Conservation (phyloP, 1,139 yeast genomes). For the Yamadazyma atlantica region DNA sequence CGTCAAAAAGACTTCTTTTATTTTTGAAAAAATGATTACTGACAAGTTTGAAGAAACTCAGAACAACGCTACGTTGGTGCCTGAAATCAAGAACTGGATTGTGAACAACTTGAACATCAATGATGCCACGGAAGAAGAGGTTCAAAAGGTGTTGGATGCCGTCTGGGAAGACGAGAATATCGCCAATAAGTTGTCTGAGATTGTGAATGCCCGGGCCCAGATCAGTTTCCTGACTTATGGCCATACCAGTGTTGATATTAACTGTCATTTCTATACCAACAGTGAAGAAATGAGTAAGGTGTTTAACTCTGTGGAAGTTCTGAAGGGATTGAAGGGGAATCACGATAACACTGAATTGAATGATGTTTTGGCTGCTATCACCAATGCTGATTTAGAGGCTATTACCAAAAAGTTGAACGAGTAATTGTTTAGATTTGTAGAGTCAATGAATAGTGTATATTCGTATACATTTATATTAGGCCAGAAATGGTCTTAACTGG, state of each 20-base stretch:
- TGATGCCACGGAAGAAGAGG: constrained; percentile 53
- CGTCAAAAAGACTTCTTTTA: constrained; percentile 74
- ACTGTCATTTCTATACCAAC: constrained; percentile 73
- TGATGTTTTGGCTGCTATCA: constrained; percentile 56
- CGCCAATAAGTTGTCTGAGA: constrained; percentile 21
- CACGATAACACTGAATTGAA: constrained; percentile 87
- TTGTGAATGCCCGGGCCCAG: constrained; percentile 70
- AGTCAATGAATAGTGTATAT: background rate
- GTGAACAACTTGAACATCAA: constrained; percentile 58
- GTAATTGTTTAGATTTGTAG: background rate
- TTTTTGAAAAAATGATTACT: constrained; percentile 37
- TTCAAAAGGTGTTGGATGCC: constrained; percentile 28
- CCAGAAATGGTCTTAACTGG: background rate
- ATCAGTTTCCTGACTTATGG: constrained; percentile 92
- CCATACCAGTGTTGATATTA: constrained; percentile 87
- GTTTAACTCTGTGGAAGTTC: constrained; percentile 28
- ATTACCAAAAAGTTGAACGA: constrained; percentile 36
- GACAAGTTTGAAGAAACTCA: constrained; percentile 22
- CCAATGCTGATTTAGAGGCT: constrained; percentile 50
- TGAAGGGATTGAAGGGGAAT: constrained; percentile 62
- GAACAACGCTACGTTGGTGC: constrained; percentile 28
- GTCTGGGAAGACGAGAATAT: constrained; percentile 11
- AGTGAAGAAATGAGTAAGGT: constrained; percentile 38
- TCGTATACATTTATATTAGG: no score
- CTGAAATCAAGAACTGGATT: constrained; percentile 51